Evolutionary conservation across 2,329 filamentous ascomycete species (phyloP).

Genomic region (Aspergillus transmontanensis): DNA sequence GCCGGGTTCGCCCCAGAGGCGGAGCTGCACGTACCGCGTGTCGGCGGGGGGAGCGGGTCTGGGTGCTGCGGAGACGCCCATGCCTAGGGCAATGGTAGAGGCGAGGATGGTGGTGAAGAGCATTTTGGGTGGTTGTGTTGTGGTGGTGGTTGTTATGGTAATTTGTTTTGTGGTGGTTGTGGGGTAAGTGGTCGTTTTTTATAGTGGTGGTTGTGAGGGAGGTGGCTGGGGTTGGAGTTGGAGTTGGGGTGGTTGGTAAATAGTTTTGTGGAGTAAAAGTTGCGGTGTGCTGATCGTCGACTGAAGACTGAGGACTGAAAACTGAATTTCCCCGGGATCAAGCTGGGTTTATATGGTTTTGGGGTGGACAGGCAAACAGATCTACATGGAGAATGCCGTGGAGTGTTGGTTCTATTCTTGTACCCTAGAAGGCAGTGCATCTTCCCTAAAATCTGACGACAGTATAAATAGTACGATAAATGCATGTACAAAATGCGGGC

Average conservation of each 20-base stretch:
- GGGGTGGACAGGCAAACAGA: background rate
- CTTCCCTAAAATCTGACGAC: background rate
- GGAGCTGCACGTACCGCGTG: conserved; percentile 20
- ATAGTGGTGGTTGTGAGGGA: too few relatives aligned
- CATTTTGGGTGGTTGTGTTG: background rate
- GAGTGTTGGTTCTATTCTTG: background rate
- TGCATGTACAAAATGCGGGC: background rate
- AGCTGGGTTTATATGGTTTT: background rate
- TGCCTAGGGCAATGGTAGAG: conserved; percentile 8
- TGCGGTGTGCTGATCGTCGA: background rate
- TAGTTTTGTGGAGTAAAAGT: background rate
- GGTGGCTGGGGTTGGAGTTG: background rate
- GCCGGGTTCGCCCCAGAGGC: conserved; percentile 18
- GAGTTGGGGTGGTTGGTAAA: background rate
- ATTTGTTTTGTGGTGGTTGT: too few relatives aligned
- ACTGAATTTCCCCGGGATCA: background rate
- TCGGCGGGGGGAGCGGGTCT: conserved; percentile 4
- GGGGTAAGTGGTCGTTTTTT: too few relatives aligned
- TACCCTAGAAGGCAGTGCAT: background rate
- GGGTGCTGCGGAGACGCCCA: conserved; percentile 14
- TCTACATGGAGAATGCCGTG: background rate
- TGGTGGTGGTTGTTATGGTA: background rate
- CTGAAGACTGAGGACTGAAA: background rate
- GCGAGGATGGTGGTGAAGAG: conserved; percentile 8
- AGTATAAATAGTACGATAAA: too few relatives aligned